Conservation (phyloP, 495 filamentous ascomycete genomes). For the Xylaria acuta region DNA sequence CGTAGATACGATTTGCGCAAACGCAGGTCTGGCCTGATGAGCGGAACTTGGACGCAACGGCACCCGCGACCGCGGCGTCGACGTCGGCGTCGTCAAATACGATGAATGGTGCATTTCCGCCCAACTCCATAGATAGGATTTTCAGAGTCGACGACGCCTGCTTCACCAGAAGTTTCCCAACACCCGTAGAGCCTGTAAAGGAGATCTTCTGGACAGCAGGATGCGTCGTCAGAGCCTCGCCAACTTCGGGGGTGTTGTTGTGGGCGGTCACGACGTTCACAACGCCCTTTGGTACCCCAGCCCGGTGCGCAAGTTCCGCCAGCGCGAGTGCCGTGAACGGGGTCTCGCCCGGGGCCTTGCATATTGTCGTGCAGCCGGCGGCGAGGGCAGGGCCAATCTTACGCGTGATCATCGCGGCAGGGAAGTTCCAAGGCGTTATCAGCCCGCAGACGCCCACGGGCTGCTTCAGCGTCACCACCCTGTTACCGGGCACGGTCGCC, state of each 20-base stretch:
- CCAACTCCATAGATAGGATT: slow-evolving; percentile 85
- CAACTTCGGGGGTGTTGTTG: slow-evolving; percentile 74
- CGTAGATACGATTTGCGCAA: slow-evolving; percentile 85
- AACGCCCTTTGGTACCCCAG: slow-evolving; percentile 84
- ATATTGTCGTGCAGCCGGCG: slow-evolving; percentile 77
- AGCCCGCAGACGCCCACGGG: slow-evolving; percentile 93
- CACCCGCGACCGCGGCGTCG: slow-evolving; percentile 75
- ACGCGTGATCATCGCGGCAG: slow-evolving; percentile 88
- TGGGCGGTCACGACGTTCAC: slow-evolving; percentile 80
- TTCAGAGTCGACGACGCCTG: slow-evolving; percentile 83
- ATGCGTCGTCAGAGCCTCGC: slow-evolving; percentile 72
- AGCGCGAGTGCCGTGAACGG: slow-evolving; percentile 84
- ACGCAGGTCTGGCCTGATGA: slow-evolving; percentile 90
- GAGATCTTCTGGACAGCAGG: slow-evolving; percentile 81
- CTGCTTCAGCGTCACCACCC: slow-evolving; percentile 80
- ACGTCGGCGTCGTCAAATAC: slow-evolving; percentile 92
- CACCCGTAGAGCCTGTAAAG: slow-evolving; percentile 85
- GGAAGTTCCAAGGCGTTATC: slow-evolving; percentile 98
- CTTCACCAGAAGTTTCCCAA: slow-evolving; percentile 89
- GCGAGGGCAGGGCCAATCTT: slow-evolving; percentile 86
- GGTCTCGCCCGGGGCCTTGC: slow-evolving; percentile 85
- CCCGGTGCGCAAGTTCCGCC: slow-evolving; percentile 80
- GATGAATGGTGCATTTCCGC: slow-evolving; percentile 92
- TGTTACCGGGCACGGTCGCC: slow-evolving; percentile 69
- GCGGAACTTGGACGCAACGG: slow-evolving; percentile 81